phyloP scores from a whole-genome alignment of 495 filamentous ascomycete species.

The Neohortaea acidophila region DNA sequence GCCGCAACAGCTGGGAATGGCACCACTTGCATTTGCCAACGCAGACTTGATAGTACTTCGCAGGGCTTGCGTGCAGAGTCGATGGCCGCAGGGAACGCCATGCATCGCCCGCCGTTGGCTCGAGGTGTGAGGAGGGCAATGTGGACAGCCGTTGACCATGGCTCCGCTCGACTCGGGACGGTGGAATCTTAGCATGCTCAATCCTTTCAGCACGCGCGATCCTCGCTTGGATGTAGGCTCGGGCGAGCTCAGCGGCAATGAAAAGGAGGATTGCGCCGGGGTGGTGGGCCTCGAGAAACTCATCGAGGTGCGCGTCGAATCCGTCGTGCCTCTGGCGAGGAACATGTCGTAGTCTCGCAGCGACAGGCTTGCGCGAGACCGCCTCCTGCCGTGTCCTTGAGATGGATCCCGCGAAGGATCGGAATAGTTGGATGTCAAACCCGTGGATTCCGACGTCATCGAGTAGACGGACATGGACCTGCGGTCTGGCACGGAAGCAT shows the following conservation, averaged over 20 bases:
- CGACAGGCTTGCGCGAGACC: slow-evolving; percentile 6
- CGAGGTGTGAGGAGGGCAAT: slow-evolving; percentile 11
- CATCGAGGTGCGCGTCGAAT: slow-evolving; percentile 3
- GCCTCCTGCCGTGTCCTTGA: background rate
- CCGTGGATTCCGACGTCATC: slow-evolving; percentile 12
- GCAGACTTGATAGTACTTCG: slow-evolving; percentile 11
- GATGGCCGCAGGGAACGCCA: slow-evolving; percentile 17
- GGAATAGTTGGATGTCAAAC: slow-evolving; percentile 13
- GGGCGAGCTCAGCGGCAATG: slow-evolving; percentile 10
- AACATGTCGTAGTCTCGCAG: slow-evolving; percentile 15
- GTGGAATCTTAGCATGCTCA: slow-evolving; percentile 16
- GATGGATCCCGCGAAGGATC: slow-evolving; percentile 9
- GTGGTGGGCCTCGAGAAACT: slow-evolving; percentile 13
- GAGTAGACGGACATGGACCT: slow-evolving; percentile 15
- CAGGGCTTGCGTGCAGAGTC: slow-evolving; percentile 14
- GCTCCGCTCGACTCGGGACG: slow-evolving; percentile 1
- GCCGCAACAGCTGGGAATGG: slow-evolving; percentile 45
- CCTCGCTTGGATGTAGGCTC: slow-evolving; percentile 13
- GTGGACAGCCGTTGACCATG: slow-evolving; percentile 6
- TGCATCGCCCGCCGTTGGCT: slow-evolving; percentile 9
- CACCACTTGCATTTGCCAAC: slow-evolving; percentile 35
- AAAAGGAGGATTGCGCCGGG: slow-evolving; percentile 16
- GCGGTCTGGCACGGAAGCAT: slow-evolving; percentile 1
- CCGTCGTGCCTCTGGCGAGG: slow-evolving; percentile 3
- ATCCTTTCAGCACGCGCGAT: slow-evolving; percentile 13